Evolutionary conservation across 257 asterid genomes (phyloP).

Genomic region (Verbena officinalis): DNA sequence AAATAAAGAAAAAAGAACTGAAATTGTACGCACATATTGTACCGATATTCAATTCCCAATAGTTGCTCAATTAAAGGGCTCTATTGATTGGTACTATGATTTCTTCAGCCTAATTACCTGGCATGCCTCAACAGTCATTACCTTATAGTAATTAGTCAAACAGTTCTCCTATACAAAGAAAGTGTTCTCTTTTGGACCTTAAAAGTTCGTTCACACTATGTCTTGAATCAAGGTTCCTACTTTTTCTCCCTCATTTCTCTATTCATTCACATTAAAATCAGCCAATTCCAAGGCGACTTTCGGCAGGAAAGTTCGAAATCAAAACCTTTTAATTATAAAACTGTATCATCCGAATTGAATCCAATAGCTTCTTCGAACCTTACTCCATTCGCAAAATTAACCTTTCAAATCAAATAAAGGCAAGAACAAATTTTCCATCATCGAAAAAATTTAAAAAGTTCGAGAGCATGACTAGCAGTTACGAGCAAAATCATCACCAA

Average conservation of each 20-base stretch:
- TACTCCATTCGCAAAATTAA: constrained; percentile 8
- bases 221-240: not conserved
- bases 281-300: not conserved
- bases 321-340: constrained; percentile 5
- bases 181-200: not conserved
- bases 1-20: too few species aligned
- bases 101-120: not conserved
- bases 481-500: not conserved
- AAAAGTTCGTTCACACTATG: constrained; percentile 3
- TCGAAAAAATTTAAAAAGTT: not conserved
- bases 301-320: constrained; percentile 16
- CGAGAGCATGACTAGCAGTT: not conserved
- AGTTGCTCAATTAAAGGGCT: not conserved
- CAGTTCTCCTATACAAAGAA: not conserved
- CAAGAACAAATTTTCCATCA: constrained; percentile 14
- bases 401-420: constrained; percentile 11
- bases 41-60: constrained; percentile 1
- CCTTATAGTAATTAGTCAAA: not conserved
- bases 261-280: not conserved
- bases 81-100: not conserved
- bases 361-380: not conserved
- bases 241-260: constrained; percentile 1
- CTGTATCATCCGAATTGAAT: constrained; percentile 1
- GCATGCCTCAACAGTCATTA: not conserved
- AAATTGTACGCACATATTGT: not conserved